A percentile compares a stretch with the other conserved stretches of the same genome.
phyloP scores from a whole-genome alignment of 495 filamentous ascomycete genomes.

The Aspergillus taichungensis region DNA sequence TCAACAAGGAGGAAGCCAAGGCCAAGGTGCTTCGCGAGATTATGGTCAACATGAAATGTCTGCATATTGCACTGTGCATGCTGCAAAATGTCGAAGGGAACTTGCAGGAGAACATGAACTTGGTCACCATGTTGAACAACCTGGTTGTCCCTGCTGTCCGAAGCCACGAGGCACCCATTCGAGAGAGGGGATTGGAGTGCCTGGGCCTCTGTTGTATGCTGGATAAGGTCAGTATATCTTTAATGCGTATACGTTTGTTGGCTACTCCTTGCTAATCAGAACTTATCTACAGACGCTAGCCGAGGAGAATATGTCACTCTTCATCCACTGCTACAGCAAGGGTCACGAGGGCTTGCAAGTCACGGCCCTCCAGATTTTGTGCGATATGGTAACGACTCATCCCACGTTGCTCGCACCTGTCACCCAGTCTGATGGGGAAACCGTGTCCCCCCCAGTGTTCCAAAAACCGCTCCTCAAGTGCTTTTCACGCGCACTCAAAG shows the following conservation, averaged over 20 bases:
- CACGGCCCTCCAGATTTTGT: constrained; percentile 84
- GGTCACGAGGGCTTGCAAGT: constrained; percentile 84
- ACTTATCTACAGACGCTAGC: constrained; percentile 54
- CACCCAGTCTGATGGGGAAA: constrained; percentile 33
- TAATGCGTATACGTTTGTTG: not conserved
- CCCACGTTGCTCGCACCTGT: constrained; percentile 58
- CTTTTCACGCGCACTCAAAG: constrained; percentile 66
- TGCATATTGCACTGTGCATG: constrained; percentile 97
- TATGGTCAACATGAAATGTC: constrained; percentile 95
- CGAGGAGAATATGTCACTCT: constrained; percentile 85
- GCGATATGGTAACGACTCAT: constrained; percentile 84
- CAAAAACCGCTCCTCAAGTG: constrained; percentile 63
- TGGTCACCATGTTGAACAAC: constrained; percentile 94
- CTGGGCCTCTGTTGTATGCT: constrained; percentile 86
- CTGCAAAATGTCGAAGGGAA: constrained; percentile 80
- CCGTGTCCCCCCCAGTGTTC: constrained; percentile 31
- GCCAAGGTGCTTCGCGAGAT: constrained; percentile 80
- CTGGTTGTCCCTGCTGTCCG: constrained; percentile 90
- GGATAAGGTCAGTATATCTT: constrained; percentile 51
- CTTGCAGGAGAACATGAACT: constrained; percentile 74
- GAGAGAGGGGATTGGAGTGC: constrained; percentile 82
- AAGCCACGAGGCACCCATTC: constrained; percentile 84
- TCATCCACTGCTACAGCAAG: constrained; percentile 92
- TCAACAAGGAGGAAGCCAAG: constrained; percentile 66
- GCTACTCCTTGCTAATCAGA: constrained; percentile 6